A percentile compares a stretch with the other conserved stretches of the same genome.
These are phyloP conservation scores for Balamuthia mandrillaris DNA, from an alignment of 208 protist genomes.

Conservation along the genomic window DNA sequence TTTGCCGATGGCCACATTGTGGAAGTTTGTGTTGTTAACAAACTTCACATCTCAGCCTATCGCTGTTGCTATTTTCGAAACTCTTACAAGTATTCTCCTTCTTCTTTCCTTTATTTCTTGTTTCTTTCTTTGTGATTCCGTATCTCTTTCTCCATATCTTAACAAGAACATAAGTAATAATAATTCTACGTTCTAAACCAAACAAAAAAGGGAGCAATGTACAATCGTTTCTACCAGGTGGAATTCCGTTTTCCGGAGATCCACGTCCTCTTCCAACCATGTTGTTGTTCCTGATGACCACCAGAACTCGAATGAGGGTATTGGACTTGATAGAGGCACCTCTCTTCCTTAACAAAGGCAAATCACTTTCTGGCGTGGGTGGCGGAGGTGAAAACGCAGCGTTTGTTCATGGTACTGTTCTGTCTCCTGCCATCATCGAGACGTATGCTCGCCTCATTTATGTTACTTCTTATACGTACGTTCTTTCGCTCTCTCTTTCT, in stretches of 20 bases:
- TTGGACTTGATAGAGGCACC: conserved; percentile 2
- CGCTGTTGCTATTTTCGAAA: neutral
- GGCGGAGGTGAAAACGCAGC: too few relatives aligned
- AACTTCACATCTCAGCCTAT: conserved; percentile 18
- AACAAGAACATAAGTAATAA: too few relatives aligned
- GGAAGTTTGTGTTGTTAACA: neutral
- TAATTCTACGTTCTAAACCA: too few relatives aligned
- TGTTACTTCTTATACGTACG: neutral
- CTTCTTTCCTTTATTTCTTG: neutral
- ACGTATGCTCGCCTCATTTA: conserved; percentile 12
- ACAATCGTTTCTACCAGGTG: neutral
- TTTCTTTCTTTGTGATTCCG: neutral
- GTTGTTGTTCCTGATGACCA: neutral
- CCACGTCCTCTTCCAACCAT: neutral
- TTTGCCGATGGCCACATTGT: neutral
- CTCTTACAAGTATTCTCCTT: neutral
- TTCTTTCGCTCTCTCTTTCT: too few relatives aligned
- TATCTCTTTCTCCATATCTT: neutral
- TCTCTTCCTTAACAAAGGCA: neutral
- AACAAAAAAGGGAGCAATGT: neutral
- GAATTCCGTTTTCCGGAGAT: neutral
- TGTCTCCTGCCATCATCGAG: neutral
- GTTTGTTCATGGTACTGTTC: too few relatives aligned
- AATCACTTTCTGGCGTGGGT: too few relatives aligned
- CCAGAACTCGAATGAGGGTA: neutral